phyloP scores from a whole-genome alignment of 306 rosid species.

The Cyamopsis tetragonoloba region DNA sequence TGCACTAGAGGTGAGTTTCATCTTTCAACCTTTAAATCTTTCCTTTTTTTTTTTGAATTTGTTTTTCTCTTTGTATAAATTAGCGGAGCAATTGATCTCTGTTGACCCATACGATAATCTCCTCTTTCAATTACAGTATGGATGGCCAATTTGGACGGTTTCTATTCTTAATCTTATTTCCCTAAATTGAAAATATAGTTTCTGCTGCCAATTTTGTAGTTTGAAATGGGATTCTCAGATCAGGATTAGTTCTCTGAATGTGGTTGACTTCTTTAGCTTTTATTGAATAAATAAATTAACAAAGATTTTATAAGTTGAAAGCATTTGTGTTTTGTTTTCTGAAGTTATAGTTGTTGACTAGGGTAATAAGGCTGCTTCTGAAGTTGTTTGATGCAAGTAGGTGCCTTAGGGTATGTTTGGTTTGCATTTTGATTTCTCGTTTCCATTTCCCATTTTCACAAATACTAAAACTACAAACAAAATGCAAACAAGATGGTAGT shows the following conservation, averaged over 20 bases:
- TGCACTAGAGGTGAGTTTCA: slow-evolving; percentile 32
- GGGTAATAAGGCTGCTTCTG: slow-evolving; percentile 9
- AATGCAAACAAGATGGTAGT: too few relatives aligned
- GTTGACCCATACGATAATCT: neutral
- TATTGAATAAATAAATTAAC: neutral
- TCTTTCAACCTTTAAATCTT: neutral
- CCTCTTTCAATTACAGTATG: neutral
- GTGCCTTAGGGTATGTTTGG: too few relatives aligned
- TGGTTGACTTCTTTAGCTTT: slow-evolving; percentile 1
- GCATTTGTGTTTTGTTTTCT: neutral
- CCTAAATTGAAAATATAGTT: neutral
- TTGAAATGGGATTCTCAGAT: neutral
- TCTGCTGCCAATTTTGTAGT: neutral
- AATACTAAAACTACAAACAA: too few relatives aligned
- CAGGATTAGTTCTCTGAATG: neutral
- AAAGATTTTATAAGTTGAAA: neutral
- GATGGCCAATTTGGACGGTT: neutral
- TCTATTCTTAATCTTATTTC: slow-evolving; percentile 2
- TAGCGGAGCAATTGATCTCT: neutral
- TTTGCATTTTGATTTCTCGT: too few relatives aligned
- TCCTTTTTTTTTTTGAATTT: neutral
- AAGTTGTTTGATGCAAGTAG: slow-evolving; percentile 19
- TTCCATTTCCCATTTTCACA: too few relatives aligned
- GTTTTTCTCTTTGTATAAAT: neutral
- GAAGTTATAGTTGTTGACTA: slow-evolving; percentile 17